phyloP scores from a whole-genome alignment of 2,329 filamentous ascomycete genomes.

The Fonsecaea multimorphosa region DNA sequence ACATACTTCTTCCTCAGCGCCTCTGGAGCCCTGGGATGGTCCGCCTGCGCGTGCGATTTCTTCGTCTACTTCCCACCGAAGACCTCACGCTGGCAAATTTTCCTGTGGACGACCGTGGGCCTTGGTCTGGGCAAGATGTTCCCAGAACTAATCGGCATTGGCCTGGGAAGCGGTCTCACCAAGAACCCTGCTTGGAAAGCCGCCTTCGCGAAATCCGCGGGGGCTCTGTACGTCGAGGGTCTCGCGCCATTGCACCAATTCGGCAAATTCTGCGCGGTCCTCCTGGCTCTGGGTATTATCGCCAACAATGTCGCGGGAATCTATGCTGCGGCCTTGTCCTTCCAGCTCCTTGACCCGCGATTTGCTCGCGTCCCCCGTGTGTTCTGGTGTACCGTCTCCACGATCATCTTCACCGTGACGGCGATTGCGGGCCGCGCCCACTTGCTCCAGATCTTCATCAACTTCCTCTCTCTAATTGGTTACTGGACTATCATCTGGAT shows the following conservation, averaged over 20 bases:
- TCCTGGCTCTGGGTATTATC: slow-evolving; percentile 68
- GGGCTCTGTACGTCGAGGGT: slow-evolving; percentile 68
- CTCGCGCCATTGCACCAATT: slow-evolving; percentile 66
- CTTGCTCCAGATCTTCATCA: slow-evolving; percentile 69
- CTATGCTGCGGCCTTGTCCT: slow-evolving; percentile 70
- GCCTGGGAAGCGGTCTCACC: slow-evolving; percentile 64
- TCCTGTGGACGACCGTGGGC: slow-evolving; percentile 62
- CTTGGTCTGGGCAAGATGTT: slow-evolving; percentile 65
- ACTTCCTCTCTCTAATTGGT: slow-evolving; percentile 73
- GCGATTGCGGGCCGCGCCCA: slow-evolving; percentile 68
- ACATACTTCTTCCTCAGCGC: slow-evolving; percentile 21
- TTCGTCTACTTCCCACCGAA: slow-evolving; percentile 69
- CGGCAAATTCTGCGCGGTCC: slow-evolving; percentile 70
- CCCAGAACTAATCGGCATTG: slow-evolving; percentile 66
- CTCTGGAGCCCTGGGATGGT: slow-evolving; percentile 24
- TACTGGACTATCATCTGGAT: slow-evolving; percentile 75
- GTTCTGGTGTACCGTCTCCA: slow-evolving; percentile 68
- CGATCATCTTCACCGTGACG: slow-evolving; percentile 68
- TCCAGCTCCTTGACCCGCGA: slow-evolving; percentile 68
- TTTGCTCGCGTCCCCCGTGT: slow-evolving; percentile 65
- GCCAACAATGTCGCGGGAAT: slow-evolving; percentile 70
- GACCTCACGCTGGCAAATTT: slow-evolving; percentile 60
- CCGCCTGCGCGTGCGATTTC: slow-evolving; percentile 28
- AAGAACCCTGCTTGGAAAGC: slow-evolving; percentile 59
- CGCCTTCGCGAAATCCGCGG: slow-evolving; percentile 52